Conservation (phyloP, 352 stramenopile species). For the Phytophthora constricta region DNA sequence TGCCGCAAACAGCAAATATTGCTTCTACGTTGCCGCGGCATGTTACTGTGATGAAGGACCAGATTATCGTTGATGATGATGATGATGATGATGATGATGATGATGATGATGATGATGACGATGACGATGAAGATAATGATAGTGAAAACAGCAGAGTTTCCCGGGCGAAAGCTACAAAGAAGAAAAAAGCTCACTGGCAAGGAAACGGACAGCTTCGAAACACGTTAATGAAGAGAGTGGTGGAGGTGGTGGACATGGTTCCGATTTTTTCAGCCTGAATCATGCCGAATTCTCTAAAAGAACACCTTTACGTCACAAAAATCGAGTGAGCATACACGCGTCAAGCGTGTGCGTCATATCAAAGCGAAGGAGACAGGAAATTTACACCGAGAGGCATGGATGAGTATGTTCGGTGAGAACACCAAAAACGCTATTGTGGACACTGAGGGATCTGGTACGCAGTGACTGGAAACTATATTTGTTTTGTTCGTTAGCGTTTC, state of each 20-base stretch:
- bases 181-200: background rate
- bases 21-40: slow-evolving; percentile 16
- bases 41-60: slow-evolving; percentile 27
- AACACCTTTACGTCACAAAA: background rate
- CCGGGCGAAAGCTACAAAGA: slow-evolving; percentile 4
- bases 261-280: background rate
- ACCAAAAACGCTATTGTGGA: background rate
- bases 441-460: background rate
- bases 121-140: slow-evolving; percentile 22
- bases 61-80: slow-evolving; percentile 33
- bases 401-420: background rate
- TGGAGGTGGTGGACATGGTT: background rate
- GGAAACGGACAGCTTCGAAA: slow-evolving; percentile 6
- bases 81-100: slow-evolving; percentile 26
- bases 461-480: background rate
- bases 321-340: background rate
- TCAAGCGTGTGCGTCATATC: background rate
- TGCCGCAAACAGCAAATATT: slow-evolving; percentile 10
- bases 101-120: slow-evolving; percentile 25
- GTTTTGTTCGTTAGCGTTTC: background rate
- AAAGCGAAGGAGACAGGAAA: background rate
- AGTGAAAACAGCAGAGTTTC: slow-evolving; percentile 6
- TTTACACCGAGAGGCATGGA: background rate
- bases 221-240: background rate
- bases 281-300: too few species aligned